Base-by-base conservation (phyloP, 805 yeast genomes). In the Kodamaea fukazawae region DNA sequence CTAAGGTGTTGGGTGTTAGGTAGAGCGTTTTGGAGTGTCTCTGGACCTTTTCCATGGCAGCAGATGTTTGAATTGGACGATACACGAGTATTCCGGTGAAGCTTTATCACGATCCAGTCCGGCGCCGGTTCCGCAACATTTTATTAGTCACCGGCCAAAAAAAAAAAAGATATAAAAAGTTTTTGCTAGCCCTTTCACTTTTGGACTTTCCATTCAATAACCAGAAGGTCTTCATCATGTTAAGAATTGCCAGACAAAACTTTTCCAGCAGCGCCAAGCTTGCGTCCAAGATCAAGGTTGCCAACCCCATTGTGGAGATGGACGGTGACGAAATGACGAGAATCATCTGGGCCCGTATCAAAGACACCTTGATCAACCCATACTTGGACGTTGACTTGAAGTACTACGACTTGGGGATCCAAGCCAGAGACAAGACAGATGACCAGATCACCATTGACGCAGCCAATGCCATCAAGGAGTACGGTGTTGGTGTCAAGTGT, bases 261-360 rank as follows among this genome's bases (percentile, higher is more conserved):
- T 34, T 34, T 22, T 34, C 36, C 16, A 26, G 29, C 29, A 38
- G 36, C 28, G 28, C 32, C 33, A 11, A 14, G 22, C 33, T 33
- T 27, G 35, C 44, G 42, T 36, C 44, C 40, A 89, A 89, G 61
- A 83, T 91, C 62, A 70, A 75, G 49, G 97, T 91, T 43, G 75
- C 76, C 62, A 85, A 78, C 55, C 98, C 98, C 49, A 78, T 91
- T 53, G 98, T 91, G 48, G 98, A 91, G 63, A 79, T 91, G 85
- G 98, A 91, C 56, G 98, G 98, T 48, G 98, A 91, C 65, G 98
- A 91, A 69, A 87, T 85, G 86, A 91, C 98, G 59, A 77, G 97
- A 61, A 88, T 91, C 63, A 91, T 91, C 71, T 91, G 98, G 98
- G 76, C 86, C 52, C 65, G 81, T 54, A 91, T 91, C 67, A 86